Conservation (phyloP, 306 rosid genomes). For the Prunus campanulata region DNA sequence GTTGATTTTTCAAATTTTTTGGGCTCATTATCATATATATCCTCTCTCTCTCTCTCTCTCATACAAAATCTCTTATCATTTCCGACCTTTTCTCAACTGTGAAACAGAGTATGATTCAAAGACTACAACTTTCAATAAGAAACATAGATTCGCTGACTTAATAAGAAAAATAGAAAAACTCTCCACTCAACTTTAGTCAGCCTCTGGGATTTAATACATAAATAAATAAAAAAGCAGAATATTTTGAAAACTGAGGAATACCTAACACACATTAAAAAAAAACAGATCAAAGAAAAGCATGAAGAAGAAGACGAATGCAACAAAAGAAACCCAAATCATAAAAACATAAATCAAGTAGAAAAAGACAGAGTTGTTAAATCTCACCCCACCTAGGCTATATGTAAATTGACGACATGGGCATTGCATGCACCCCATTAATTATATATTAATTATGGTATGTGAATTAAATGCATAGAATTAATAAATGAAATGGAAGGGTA, state of each 20-base stretch:
- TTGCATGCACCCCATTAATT: too few species aligned
- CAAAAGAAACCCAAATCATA: not conserved
- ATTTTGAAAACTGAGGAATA: not conserved
- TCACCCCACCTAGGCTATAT: too few species aligned
- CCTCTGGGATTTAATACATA: not conserved
- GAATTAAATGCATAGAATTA: not conserved
- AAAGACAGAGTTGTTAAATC: not conserved
- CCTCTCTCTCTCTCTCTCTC: not conserved
- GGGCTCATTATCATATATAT: not conserved
- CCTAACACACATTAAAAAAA: not conserved
- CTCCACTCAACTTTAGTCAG: too few species aligned
- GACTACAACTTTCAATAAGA: not conserved
- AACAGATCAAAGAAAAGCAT: not conserved
- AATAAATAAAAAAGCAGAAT: not conserved
- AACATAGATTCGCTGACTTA: too few species aligned
- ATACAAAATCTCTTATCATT: not conserved
- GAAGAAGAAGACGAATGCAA: not conserved
- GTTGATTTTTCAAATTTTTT: too few species aligned
- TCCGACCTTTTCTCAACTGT: not conserved
- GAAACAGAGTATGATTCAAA: not conserved
- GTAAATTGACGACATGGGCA: too few species aligned
- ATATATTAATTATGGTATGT: too few species aligned
- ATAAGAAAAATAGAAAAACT: too few species aligned
- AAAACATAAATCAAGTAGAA: not conserved
- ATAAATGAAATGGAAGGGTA: not conserved